Base-by-base conservation (phyloP, 768 basidiomycete species). In the Cystofilobasidium macerans region DNA sequence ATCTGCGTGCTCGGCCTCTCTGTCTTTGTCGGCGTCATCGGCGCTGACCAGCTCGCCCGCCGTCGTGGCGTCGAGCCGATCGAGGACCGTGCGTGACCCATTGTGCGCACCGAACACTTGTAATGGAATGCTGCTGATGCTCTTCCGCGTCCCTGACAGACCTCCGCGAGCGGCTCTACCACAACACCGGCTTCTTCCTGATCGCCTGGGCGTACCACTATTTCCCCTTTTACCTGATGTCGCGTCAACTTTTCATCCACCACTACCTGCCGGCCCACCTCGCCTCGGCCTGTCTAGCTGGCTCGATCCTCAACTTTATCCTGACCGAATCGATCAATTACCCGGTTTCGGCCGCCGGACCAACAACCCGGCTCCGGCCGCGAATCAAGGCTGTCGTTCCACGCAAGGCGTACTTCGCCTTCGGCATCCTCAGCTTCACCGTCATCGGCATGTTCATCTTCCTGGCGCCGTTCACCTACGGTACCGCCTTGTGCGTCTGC, bases 261-360 rank as follows among this genome's bases (percentile, higher is more conserved):
- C 93, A 95, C 76, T 99, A 99, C 76, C 85, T 99, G 4, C 94
- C 94, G 18, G 94, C 94, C 0, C 95, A 99, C 74, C 81, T 99
- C 47, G 86, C 88, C 16, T 93, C 90, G 18, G 86, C 91, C 16
- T 81, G 98, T 65, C 84, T 97, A 65, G 91, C 94, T 45, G 95
- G 95, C 48, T 83, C 90, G 7, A 87, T 95, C 22, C 80, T 98
- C 71, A 88, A 87, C 78, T 97, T 92, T 74, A 81, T 94, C 65
- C 76, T 93, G 58, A 88, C 88, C 40, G 93, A 95, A 70, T 85
- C 85, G 1, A 85, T 95, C 75, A 92, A 95, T 79, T 93, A 85
- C 76, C 93, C 93, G 4, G 81, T 93, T 68, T 93, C 90, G 2
- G 73, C 84, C 53, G 78, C 81, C n/a, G 88, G 88, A 35, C 82